Evolutionary conservation across 108 stramenopile genomes (phyloP).

Genomic region (Cyclostephanos invisitatus): DNA sequence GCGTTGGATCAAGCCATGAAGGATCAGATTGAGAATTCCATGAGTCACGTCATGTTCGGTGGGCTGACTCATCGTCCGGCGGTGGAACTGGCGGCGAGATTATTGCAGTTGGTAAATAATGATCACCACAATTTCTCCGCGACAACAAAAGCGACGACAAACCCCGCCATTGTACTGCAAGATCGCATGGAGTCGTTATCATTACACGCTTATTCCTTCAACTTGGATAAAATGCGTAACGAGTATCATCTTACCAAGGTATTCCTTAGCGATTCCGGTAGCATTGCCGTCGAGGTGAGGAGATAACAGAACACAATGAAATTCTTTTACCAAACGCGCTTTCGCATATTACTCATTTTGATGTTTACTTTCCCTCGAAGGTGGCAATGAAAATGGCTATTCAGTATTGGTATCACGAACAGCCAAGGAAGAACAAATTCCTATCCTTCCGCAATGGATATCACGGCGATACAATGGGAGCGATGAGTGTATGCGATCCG

Average conservation of each 20-base stretch:
- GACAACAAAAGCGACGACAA: slow-evolving; percentile 3
- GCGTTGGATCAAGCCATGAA: slow-evolving; percentile 67
- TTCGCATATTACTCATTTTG: too few relatives aligned
- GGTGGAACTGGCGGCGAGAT: slow-evolving; percentile 51
- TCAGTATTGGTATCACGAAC: slow-evolving; percentile 68
- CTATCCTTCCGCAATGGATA: slow-evolving; percentile 80
- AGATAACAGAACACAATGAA: neutral
- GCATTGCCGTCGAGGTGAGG: slow-evolving; percentile 65
- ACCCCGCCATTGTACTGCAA: neutral
- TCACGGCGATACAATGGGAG: slow-evolving; percentile 90
- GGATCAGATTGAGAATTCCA: slow-evolving; percentile 52
- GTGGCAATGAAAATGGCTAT: slow-evolving; percentile 93
- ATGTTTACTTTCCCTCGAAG: neutral
- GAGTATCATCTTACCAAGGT: slow-evolving; percentile 62
- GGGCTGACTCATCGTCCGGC: slow-evolving; percentile 85
- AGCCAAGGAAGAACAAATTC: slow-evolving; percentile 56
- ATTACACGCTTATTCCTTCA: neutral
- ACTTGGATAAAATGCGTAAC: slow-evolving; percentile 11
- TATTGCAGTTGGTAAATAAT: slow-evolving; percentile 49
- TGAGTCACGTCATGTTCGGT: slow-evolving; percentile 93
- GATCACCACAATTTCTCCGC: neutral
- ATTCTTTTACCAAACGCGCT: too few relatives aligned
- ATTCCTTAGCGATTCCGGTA: slow-evolving; percentile 80
- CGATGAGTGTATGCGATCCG: slow-evolving; percentile 90
- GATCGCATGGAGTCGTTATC: neutral